Evolutionary conservation across 305 asterid species (phyloP), one percentile per base, ranked within the genome.

Genomic region (Euphrasia arctica): DNA sequence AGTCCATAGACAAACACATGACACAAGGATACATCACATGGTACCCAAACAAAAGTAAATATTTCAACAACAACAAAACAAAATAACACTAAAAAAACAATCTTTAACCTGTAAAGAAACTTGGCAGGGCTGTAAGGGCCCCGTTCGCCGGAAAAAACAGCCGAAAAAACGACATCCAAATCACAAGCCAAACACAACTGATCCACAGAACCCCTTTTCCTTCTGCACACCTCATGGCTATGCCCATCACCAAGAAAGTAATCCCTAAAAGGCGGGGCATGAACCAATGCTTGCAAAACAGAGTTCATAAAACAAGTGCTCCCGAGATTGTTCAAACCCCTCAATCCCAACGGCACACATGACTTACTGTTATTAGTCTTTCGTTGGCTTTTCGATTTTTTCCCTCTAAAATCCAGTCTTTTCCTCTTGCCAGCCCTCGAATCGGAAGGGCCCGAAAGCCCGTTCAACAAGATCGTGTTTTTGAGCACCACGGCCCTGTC

Each of bases 241-340:
- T 87, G 93, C 65, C 76, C 79, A 74, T 80, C 85, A 63, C 80
- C 77, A 41, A 87, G 89, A 69, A 83, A 87, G 77, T 85, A 87
- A 71, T 87, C 82, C 81, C 87, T 85, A 72, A 85, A 70, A 64
- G 90, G 95, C 25, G 93, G 93, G 0, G 93, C 85, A 70, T 87
- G 93, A 72, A 88, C 70, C 80, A 88, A 81, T 29, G 86, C 95
- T 73, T 85, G 93, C 85, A 88, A 75, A 57, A 85, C 95, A 58
- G 90, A 85, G 31, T 88, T 88, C 95, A 88, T 85, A 65, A 88
- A 88, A 70, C 95, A 88, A 68, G 93, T 88, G 54, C 73, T 87
- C 65, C 93, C 95, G 58, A 87, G 85, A 78, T 87, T 87, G 50
- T 87, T 85, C 77, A 87, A 71, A 57, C 95, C 93, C 74, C 95